Conservation (phyloP, 257 asterid species). For the Primulina tabacum region DNA sequence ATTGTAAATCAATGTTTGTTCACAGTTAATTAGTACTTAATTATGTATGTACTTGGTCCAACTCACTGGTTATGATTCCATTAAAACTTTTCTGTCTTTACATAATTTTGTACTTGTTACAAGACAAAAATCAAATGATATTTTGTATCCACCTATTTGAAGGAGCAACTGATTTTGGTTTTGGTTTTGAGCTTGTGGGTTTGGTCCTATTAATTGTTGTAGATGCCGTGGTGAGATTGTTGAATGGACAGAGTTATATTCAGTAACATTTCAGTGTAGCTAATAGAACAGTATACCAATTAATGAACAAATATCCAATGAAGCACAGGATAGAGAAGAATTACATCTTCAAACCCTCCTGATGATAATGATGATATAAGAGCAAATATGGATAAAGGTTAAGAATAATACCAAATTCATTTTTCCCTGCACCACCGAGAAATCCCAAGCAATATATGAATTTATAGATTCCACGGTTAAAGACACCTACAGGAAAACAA, state of each 20-base stretch:
- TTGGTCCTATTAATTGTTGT: background rate
- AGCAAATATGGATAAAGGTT: constrained; percentile 19
- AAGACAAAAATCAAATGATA: background rate
- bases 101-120: background rate
- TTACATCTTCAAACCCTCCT: constrained; percentile 16
- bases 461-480: constrained; percentile 71
- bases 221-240: background rate
- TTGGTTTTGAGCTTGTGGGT: background rate
- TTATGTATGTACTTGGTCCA: background rate
- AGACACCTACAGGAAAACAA: constrained; percentile 53
- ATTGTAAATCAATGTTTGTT: background rate
- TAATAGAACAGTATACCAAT: constrained; percentile 13
- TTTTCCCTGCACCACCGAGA: constrained; percentile 90
- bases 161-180: background rate
- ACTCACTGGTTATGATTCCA: background rate
- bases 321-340: constrained; percentile 8
- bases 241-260: background rate
- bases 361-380: constrained; percentile 11
- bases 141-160: background rate
- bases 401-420: constrained; percentile 65
- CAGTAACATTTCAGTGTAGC: background rate
- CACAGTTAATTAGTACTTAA: background rate
- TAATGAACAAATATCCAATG: constrained; percentile 4
- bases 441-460: constrained; percentile 98
- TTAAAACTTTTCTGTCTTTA: background rate